phyloP scores from a whole-genome alignment of 2,329 filamentous ascomycete species.

The Curvularia sp. region DNA sequence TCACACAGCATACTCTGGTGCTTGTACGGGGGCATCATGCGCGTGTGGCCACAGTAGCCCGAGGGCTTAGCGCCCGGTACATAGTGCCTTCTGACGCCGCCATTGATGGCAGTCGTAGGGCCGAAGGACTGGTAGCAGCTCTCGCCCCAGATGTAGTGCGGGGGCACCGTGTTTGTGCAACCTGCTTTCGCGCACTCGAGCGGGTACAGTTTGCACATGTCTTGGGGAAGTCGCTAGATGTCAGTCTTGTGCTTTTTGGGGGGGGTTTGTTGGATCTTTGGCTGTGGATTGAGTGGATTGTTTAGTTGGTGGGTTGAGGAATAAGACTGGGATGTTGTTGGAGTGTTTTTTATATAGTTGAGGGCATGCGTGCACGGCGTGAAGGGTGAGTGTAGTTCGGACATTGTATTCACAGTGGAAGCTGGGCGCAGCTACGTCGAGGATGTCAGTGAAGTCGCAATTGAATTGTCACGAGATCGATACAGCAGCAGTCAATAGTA shows the following conservation, averaged over 20 bases:
- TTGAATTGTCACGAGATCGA: not conserved
- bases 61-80: not conserved
- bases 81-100: not conserved
- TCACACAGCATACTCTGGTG: not conserved
- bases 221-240: not conserved
- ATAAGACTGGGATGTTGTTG: not conserved
- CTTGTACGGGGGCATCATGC: not conserved
- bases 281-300: not conserved
- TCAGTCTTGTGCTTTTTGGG: not conserved
- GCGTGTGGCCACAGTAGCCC: not conserved
- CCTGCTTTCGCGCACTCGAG: not conserved
- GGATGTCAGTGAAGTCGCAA: not conserved
- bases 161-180: not conserved
- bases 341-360: not conserved
- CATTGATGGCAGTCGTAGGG: not conserved
- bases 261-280: not conserved
- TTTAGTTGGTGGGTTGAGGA: not conserved
- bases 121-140: not conserved
- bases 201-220: constrained; percentile 1
- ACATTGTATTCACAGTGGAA: not conserved
- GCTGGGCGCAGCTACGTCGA: not conserved
- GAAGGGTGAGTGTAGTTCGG: not conserved
- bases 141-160: constrained; percentile 2
- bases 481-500: not conserved
- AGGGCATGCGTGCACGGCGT: not conserved